phyloP scores from a whole-genome alignment of 2,329 filamentous ascomycete genomes.

The Albifimbria verrucaria region DNA sequence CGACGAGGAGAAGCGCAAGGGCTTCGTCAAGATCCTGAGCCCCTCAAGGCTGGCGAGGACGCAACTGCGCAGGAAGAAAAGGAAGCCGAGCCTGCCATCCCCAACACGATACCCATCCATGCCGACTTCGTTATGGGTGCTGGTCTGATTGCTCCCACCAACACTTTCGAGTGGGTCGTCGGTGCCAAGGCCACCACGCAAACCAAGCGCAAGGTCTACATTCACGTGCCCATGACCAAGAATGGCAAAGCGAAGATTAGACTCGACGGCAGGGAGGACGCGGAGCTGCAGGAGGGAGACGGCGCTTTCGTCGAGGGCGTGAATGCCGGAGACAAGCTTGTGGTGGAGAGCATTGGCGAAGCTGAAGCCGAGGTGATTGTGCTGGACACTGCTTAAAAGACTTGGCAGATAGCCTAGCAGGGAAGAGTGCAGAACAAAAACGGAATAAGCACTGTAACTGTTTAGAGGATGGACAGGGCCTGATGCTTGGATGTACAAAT shows the following conservation, averaged over 20 bases:
- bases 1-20: constrained; percentile 69
- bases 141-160: constrained; percentile 64
- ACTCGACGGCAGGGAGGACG: constrained; percentile 63
- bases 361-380: constrained; percentile 68
- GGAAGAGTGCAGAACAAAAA: too few species aligned
- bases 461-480: background rate
- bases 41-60: constrained; percentile 65
- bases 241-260: constrained; percentile 69
- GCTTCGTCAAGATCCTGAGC: constrained; percentile 73
- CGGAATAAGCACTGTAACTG: too few species aligned
- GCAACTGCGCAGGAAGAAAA: constrained; percentile 62
- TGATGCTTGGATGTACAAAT: background rate
- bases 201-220: constrained; percentile 68
- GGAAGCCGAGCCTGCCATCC: constrained; percentile 57
- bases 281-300: constrained; percentile 69
- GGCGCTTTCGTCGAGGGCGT: constrained; percentile 71
- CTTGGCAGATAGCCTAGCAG: background rate
- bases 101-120: constrained; percentile 75
- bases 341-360: constrained; percentile 65
- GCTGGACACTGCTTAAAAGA: constrained; percentile 55
- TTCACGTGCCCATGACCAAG: constrained; percentile 80
- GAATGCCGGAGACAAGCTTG: constrained; percentile 60
- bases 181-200: constrained; percentile 54
- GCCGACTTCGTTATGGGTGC: constrained; percentile 83
- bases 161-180: constrained; percentile 68